Evolutionary conservation across 331 rosid species (phyloP).

Genomic region (Quercus phellos): DNA sequence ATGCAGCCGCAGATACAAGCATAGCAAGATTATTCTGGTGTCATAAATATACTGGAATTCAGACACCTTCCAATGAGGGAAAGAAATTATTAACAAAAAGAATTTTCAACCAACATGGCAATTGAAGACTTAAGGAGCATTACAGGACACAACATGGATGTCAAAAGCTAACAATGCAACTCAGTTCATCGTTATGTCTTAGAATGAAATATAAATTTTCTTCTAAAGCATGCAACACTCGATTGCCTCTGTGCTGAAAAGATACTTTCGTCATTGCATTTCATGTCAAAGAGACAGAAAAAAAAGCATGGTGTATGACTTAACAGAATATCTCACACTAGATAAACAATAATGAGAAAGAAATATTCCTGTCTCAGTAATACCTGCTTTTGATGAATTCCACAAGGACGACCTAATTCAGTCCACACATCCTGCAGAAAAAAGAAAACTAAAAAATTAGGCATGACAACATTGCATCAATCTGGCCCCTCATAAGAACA

Average conservation of each 20-base stretch:
- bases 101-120: not conserved
- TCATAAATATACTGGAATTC: not conserved
- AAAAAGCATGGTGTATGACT: not conserved
- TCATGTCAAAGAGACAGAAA: not conserved
- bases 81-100: not conserved
- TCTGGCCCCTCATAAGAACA: constrained; percentile 15
- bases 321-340: not conserved
- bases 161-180: not conserved
- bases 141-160: not conserved
- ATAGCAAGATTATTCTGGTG: not conserved
- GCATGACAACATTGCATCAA: constrained; percentile 4
- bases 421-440: constrained; percentile 87
- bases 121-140: not conserved
- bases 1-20: not conserved
- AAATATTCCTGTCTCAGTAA: not conserved
- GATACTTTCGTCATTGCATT: not conserved
- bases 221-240: not conserved
- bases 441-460: not conserved
- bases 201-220: not conserved
- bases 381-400: constrained; percentile 97
- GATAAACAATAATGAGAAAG: not conserved
- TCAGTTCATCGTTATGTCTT: not conserved
- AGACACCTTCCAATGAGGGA: not conserved
- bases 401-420: constrained; percentile 96
- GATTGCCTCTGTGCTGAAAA: not conserved